Base-by-base conservation (phyloP, 1,139 yeast genomes). In the Hyphopichia pseudoburtonii region DNA sequence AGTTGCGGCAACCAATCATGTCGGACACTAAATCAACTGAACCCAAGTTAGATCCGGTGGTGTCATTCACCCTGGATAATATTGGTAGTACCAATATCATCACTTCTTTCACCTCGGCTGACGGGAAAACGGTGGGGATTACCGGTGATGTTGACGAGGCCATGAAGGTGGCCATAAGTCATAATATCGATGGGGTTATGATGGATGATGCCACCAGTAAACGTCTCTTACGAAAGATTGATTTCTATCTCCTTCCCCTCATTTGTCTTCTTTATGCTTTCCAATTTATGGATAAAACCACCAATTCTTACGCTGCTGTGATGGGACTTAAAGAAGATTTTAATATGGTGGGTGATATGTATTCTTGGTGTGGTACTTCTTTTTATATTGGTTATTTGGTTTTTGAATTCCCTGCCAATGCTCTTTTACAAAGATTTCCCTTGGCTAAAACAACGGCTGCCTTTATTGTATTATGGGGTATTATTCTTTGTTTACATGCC, bases 211-310 rank as follows among this genome's bases (percentile, higher is more conserved):
- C 7, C 7, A 21, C 23, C 7, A 21, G 10, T 21, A 21, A 21
- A 21, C 7, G 23, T 7, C 10, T 21, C 7, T 65, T 7, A 10
- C 7, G 23, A 21, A 21, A 21, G 23, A 7, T 21, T 21, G 23
- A 21, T 21, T 21, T 21, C 9, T 7, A 21, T 21, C 23, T 21
- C 23, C 10, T 21, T 7, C 23, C 23, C 10, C 10, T 21, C 7
- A 21, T 21, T 10, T 21, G 23, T 21, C 23, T 21, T 21, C 10
- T 17, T 1, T 71, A 70, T 39, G 56, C 67, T 30, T 50, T 70
- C n/a, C 73, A 70, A 56, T 70, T 68, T 36, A 47, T 70, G 34
- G 76, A 70, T 45, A 70, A 71, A 45, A 64, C 69, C 30, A 46
- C 68, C 32, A 49, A 70, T 38, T 67, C 69, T 42, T 64, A 42